A percentile compares a stretch with the other conserved stretches of the same genome.
phyloP scores from a whole-genome alignment of 306 rosid genomes.

The Vigna hirtella region DNA sequence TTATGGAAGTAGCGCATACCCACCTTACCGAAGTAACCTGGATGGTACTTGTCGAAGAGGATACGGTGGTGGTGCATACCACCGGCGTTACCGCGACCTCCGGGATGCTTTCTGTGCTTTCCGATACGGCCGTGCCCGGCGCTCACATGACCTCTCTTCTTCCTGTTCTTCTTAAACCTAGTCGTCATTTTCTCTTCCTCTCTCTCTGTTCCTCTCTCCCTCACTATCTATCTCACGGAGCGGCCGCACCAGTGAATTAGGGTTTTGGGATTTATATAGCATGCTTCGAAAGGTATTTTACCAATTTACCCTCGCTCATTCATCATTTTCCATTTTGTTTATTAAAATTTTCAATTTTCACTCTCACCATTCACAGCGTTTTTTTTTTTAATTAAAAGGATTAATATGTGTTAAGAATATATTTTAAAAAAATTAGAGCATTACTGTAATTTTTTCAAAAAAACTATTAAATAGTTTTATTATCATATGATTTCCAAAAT shows the following conservation, averaged over 20 bases:
- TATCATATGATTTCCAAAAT: too few species aligned
- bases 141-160: constrained; percentile 89
- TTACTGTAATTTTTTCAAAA: too few species aligned
- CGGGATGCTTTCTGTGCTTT: constrained; percentile 80
- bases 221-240: not conserved
- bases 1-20: constrained; percentile 86
- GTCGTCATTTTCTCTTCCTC: constrained; percentile 60
- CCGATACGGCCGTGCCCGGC: constrained; percentile 86
- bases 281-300: not conserved
- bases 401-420: too few species aligned
- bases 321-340: not conserved
- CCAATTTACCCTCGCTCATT: constrained; percentile 32
- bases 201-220: not conserved
- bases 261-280: constrained; percentile 46
- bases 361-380: not conserved
- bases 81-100: constrained; percentile 85
- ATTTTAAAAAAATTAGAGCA: too few species aligned
- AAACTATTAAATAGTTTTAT: too few species aligned
- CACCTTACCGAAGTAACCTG: constrained; percentile 79
- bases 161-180: constrained; percentile 76
- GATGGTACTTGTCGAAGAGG: constrained; percentile 88
- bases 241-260: constrained; percentile 31
- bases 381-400: not conserved
- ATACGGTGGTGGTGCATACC: constrained; percentile 89
- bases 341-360: not conserved